Percentiles rank a stretch among this genome's conserved stretches.
Evolutionary conservation across 2,329 filamentous ascomycete genomes (phyloP).

Genomic region (Periconia sp.): DNA sequence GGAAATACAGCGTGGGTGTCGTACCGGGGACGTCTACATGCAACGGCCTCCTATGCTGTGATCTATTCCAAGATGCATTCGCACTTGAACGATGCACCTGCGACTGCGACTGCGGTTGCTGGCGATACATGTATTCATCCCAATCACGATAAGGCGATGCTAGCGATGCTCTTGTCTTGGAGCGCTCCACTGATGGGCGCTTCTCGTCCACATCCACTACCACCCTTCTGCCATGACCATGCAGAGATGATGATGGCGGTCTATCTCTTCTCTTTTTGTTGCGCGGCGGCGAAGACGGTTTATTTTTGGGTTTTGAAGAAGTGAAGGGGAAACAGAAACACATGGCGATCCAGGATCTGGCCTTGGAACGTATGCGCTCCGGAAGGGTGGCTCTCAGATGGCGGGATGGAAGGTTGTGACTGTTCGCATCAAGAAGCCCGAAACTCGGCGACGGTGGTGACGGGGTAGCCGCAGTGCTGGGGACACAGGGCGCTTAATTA

Average conservation of each 20-base stretch:
- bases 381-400: constrained; percentile 16
- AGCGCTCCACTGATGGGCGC: constrained; percentile 30
- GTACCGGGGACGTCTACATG: constrained; percentile 7
- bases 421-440: constrained; percentile 24
- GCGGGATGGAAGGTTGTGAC: constrained; percentile 15
- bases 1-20: constrained; percentile 8
- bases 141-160: constrained; percentile 28
- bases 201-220: constrained; percentile 32
- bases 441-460: constrained; percentile 30
- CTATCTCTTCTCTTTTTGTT: constrained; percentile 35
- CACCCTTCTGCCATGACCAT: constrained; percentile 24
- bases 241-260: constrained; percentile 22
- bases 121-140: constrained; percentile 16
- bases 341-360: constrained; percentile 33
- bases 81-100: constrained; percentile 12
- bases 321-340: constrained; percentile 41
- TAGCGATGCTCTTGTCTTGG: constrained; percentile 26
- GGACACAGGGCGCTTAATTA: constrained; percentile 25
- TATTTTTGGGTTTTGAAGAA: constrained; percentile 33
- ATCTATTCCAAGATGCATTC: constrained; percentile 11
- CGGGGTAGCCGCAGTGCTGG: constrained; percentile 16
- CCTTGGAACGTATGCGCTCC: constrained; percentile 30
- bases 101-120: background rate
- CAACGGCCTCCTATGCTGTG: constrained; percentile 1
- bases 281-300: constrained; percentile 23